These are phyloP conservation scores for Polyporus arcularius DNA, from an alignment of 768 basidiomycete species.

Conservation along the genomic window DNA sequence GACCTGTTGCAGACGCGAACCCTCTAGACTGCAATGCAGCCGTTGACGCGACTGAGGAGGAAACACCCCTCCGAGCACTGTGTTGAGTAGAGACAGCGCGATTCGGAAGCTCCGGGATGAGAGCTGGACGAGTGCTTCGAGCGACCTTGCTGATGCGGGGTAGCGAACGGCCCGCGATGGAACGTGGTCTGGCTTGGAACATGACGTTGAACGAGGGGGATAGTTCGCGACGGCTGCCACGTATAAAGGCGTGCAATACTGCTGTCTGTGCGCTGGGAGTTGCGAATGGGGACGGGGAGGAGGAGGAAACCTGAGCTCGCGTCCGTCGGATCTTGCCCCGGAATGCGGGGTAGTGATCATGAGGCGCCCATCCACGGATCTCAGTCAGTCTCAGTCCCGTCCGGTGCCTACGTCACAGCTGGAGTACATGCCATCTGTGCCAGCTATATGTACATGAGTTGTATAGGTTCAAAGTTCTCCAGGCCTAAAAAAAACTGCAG, in stretches of 20 bases:
- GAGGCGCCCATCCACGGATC: neutral
- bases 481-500: too few relatives aligned
- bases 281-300: neutral
- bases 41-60: neutral
- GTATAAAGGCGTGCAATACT: too few relatives aligned
- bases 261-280: too few relatives aligned
- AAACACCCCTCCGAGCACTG: neutral
- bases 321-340: neutral
- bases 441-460: too few relatives aligned
- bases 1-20: constrained; percentile 14
- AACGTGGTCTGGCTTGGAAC: neutral
- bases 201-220: neutral
- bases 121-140: neutral
- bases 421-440: too few relatives aligned
- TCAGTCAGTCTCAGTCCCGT: neutral
- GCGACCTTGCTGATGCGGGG: neutral
- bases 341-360: neutral
- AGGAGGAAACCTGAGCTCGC: neutral
- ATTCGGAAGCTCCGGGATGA: neutral
- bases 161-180: neutral
- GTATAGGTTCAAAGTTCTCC: too few relatives aligned
- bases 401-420: too few relatives aligned
- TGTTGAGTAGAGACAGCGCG: neutral
- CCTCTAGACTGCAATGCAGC: neutral
- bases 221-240: neutral